Evolutionary conservation across 495 filamentous ascomycete species (phyloP).

Genomic region (Penicillium canescens): DNA sequence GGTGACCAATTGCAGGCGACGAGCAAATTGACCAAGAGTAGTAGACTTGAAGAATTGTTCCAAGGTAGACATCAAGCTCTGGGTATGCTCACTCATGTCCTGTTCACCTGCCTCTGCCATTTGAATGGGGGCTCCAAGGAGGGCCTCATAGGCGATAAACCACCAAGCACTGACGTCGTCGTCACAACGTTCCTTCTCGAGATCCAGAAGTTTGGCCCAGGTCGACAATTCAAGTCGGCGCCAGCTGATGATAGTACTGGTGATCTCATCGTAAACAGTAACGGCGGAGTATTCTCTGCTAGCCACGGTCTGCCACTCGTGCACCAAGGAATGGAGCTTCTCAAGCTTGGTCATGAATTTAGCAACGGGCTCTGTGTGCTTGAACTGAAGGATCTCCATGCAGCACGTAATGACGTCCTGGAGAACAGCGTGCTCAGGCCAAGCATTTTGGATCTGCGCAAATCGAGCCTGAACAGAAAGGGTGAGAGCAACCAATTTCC

Average conservation of each 20-base stretch:
- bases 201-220: constrained; percentile 87
- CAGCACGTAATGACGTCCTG: constrained; percentile 74
- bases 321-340: constrained; percentile 74
- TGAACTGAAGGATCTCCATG: constrained; percentile 69
- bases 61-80: constrained; percentile 67
- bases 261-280: constrained; percentile 70
- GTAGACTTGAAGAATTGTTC: constrained; percentile 73
- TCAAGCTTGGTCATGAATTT: constrained; percentile 82
- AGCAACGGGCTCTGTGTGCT: constrained; percentile 81
- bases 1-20: constrained; percentile 69
- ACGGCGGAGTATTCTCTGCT: constrained; percentile 73
- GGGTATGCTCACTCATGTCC: constrained; percentile 61
- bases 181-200: constrained; percentile 72
- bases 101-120: constrained; percentile 53
- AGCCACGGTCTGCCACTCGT: constrained; percentile 92
- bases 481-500: constrained; percentile 65
- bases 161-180: constrained; percentile 87
- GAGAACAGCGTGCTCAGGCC: constrained; percentile 75
- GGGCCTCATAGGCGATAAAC: constrained; percentile 90
- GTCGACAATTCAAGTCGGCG: constrained; percentile 85
- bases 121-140: constrained; percentile 72
- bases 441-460: constrained; percentile 62
- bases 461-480: constrained; percentile 68
- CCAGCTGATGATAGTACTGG: constrained; percentile 78
- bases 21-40: constrained; percentile 74